A percentile compares a stretch with the other conserved stretches of the same genome.
Conservation (phyloP, 495 filamentous ascomycete species). For the Penicillium alfredii region DNA sequence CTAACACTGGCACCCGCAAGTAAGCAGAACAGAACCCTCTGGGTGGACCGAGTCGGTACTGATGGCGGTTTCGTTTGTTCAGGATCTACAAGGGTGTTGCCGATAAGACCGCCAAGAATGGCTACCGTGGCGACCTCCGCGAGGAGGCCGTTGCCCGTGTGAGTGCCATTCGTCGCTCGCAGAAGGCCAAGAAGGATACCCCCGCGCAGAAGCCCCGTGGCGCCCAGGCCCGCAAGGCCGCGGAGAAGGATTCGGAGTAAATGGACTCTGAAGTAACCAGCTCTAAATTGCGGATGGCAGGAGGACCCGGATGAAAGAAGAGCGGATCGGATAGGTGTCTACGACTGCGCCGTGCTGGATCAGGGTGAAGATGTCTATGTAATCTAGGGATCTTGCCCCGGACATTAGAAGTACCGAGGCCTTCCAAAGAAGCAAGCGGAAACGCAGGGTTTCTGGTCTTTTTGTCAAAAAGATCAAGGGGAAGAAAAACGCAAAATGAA, state of each 20-base stretch:
- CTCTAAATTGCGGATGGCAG: too few species aligned
- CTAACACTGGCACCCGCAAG: slow-evolving; percentile 69
- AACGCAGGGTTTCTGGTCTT: too few species aligned
- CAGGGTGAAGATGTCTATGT: slow-evolving; percentile 27
- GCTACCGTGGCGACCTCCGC: slow-evolving; percentile 84
- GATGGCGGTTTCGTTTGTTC: slow-evolving; percentile 8
- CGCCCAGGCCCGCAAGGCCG: slow-evolving; percentile 72
- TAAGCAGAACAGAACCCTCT: slow-evolving; percentile 53
- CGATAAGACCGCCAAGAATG: slow-evolving; percentile 68
- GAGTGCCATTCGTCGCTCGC: slow-evolving; percentile 74
- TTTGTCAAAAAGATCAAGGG: slow-evolving; percentile 4
- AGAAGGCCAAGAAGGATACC: slow-evolving; percentile 69
- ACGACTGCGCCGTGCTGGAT: slow-evolving; percentile 24
- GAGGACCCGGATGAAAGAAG: slow-evolving; percentile 2
- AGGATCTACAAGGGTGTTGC: slow-evolving; percentile 88
- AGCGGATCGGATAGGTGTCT: slow-evolving; percentile 8
- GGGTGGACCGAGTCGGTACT: slow-evolving; percentile 6
- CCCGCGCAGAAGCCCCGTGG: slow-evolving; percentile 72
- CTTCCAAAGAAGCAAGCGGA: too few species aligned
- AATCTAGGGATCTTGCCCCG: slow-evolving; percentile 30
- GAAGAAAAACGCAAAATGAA: slow-evolving; percentile 13
- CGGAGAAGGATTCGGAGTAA: slow-evolving; percentile 48
- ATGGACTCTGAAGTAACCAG: too few species aligned
- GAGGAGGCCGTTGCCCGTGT: slow-evolving; percentile 81
- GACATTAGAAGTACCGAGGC: too few species aligned